Evolutionary conservation across 2,329 filamentous ascomycete species (phyloP).

Genomic region (Diplodia corticola): DNA sequence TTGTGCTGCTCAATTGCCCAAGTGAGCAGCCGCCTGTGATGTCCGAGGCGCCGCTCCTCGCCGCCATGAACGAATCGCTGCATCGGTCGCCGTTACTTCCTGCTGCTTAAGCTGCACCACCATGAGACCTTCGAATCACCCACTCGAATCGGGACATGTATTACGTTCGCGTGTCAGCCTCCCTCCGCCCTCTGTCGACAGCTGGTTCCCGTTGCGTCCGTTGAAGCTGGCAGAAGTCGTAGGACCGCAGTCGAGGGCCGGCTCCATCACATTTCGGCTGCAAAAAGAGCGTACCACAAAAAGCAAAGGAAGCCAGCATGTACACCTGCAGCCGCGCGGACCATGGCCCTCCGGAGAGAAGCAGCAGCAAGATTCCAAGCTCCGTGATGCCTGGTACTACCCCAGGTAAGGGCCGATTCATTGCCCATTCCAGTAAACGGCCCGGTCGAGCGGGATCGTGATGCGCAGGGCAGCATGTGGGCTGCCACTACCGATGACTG

Average conservation of each 20-base stretch:
- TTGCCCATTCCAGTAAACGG: slow-evolving; percentile 19
- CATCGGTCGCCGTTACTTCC: neutral
- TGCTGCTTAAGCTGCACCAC: too few species aligned
- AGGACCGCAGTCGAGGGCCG: neutral
- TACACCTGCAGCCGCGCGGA: neutral
- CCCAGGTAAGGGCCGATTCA: slow-evolving; percentile 18
- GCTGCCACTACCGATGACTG: neutral
- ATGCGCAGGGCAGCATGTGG: neutral
- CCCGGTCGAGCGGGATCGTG: neutral
- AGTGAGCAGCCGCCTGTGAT: neutral
- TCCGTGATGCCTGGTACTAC: neutral
- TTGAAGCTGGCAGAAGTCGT: neutral
- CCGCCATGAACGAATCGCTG: neutral
- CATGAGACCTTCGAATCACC: neutral
- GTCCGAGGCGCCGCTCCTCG: neutral
- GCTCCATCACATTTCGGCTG: neutral
- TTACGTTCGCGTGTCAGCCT: neutral
- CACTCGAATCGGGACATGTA: neutral
- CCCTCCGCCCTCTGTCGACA: neutral
- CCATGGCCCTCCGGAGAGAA: neutral
- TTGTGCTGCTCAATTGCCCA: neutral
- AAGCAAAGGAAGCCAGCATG: neutral
- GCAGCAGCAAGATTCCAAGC: slow-evolving; percentile 3
- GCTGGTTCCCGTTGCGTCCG: neutral
- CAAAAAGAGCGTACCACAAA: neutral